A percentile compares a stretch with the other conserved stretches of the same genome.
Conservation (phyloP, 305 asterid species). For the Fraxinus latifolia region DNA sequence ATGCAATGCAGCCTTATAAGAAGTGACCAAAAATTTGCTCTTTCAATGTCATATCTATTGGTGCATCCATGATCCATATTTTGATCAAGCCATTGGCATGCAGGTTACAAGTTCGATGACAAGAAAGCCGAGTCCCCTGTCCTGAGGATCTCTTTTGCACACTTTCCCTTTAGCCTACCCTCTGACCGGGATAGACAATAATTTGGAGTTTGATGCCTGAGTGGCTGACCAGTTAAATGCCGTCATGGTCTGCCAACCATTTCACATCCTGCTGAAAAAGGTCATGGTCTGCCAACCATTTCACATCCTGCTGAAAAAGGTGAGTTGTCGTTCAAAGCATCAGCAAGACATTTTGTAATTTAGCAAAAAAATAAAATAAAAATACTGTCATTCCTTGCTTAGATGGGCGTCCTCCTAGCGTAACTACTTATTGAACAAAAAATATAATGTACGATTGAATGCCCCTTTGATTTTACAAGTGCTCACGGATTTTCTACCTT, state of each 20-base stretch:
- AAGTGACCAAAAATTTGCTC: neutral
- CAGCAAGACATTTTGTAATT: neutral
- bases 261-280: neutral
- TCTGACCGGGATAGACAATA: slow-evolving; percentile 37
- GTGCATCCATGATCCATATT: neutral
- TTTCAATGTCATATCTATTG: neutral
- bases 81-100: slow-evolving; percentile 15
- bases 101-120: slow-evolving; percentile 71
- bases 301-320: neutral
- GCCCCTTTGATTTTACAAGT: neutral
- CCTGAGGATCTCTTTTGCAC: slow-evolving; percentile 49
- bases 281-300: neutral
- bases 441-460: neutral
- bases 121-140: slow-evolving; percentile 54
- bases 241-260: neutral
- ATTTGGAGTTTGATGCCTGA: slow-evolving; percentile 20
- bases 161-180: slow-evolving; percentile 59
- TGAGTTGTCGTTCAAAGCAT: neutral
- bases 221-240: neutral
- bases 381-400: neutral
- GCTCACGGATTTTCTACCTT: neutral
- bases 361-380: neutral
- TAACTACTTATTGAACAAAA: neutral
- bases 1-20: neutral
- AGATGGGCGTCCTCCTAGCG: neutral